Percentiles rank a stretch among this genome's conserved stretches.
These are phyloP conservation scores for Gomphus bonarii DNA, from an alignment of 1,284 basidiomycete species.

Conservation along the genomic window DNA sequence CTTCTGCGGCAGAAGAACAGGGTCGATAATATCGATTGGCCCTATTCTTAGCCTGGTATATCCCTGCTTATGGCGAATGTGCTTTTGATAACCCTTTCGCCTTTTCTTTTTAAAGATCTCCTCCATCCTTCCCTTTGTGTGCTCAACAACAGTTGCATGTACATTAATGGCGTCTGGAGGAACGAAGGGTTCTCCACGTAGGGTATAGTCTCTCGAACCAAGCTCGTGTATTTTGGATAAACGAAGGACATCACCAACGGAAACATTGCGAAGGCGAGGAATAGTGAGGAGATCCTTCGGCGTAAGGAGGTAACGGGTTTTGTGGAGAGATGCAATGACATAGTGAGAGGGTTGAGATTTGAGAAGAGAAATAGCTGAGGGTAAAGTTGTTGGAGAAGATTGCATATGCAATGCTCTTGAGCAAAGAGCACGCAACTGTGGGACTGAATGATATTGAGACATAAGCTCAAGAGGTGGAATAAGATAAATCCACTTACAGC, in stretches of 20 bases:
- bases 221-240: slow-evolving; percentile 89
- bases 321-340: slow-evolving; percentile 81
- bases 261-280: slow-evolving; percentile 73
- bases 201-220: slow-evolving; percentile 91
- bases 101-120: slow-evolving; percentile 92
- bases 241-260: slow-evolving; percentile 75
- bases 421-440: not conserved
- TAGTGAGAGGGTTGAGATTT: slow-evolving; percentile 81
- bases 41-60: slow-evolving; percentile 88
- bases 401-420: not conserved
- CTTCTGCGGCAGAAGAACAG: not conserved
- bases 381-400: slow-evolving; percentile 9
- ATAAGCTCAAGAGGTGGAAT: not conserved
- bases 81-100: slow-evolving; percentile 89
- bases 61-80: slow-evolving; percentile 82
- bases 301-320: slow-evolving; percentile 81
- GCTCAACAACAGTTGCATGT: slow-evolving; percentile 87
- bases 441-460: not conserved
- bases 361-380: slow-evolving; percentile 55
- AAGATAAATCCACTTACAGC: not conserved
- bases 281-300: slow-evolving; percentile 88
- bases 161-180: slow-evolving; percentile 57
- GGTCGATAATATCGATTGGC: slow-evolving; percentile 36
- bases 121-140: slow-evolving; percentile 91
- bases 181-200: slow-evolving; percentile 61